Base-by-base conservation (phyloP, 129 eudicot species). In the Arctium minus region DNA sequence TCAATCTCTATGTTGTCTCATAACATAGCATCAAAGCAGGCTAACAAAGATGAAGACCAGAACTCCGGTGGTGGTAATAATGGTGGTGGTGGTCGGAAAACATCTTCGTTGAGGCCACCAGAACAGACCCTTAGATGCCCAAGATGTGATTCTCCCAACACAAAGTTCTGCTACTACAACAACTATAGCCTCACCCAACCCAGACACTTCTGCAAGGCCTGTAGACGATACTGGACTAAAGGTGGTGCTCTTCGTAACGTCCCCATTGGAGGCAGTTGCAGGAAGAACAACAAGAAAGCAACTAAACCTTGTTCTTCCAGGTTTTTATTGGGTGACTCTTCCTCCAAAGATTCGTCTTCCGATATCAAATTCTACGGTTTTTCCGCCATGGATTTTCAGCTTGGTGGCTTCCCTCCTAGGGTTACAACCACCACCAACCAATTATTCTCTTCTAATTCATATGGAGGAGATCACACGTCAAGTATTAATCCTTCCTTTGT, bases 151-250 rank as follows among this genome's bases (percentile, higher is more conserved):
- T 94, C 98, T 11, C 83, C 93, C 6, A 94, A 94, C 89, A 94
- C 98, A 37, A 94, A 94, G 80, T 94, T 94, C 82, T 94, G 98
- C 82, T 94, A 94, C 88, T 94, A 90, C 92, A 94, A 94, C 88
- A 94, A 94, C 80, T 94, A 94, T 86, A 94, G 97, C 90, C 93
- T 94, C 38, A 29, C 94, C 11, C 97, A 94, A 48, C 98, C 98
- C 8, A 82, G 98, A 46, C 94, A 92, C 84, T 94, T 90, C 79
- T 94, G 98, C 89, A 94, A 94, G 88, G 87, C 97, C 0, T 94
- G 98, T 50, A 84, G 93, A 75, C 81, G 98, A 72, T 94, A 94
- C 46, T 94, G 97, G 98, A 94, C 98, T 12, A 90, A 84, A 76
- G 97, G 97, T 9, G 98, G 98, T 31, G 93, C 98, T 62, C 72